Evolutionary conservation across 768 basidiomycete genomes (phyloP).

Genomic region (Tricholoma matsutake): DNA sequence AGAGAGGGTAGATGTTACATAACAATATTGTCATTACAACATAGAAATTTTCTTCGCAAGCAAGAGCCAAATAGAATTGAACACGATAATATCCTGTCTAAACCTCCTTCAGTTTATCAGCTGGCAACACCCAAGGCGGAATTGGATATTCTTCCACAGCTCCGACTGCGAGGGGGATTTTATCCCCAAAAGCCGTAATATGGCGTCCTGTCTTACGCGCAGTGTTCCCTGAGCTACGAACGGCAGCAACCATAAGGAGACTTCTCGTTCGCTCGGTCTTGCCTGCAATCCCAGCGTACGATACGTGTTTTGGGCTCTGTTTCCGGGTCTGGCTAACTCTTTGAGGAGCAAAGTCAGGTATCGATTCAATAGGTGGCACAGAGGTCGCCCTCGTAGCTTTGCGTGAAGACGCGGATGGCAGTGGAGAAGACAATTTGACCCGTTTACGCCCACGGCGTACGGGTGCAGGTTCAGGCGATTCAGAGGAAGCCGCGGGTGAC

Average conservation of each 20-base stretch:
- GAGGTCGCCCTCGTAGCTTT: constrained; percentile 18
- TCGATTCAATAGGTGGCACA: constrained; percentile 25
- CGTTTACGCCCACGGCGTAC: constrained; percentile 14
- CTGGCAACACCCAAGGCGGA: constrained; percentile 46
- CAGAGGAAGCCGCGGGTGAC: not conserved
- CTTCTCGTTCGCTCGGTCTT: constrained; percentile 18
- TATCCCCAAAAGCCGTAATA: constrained; percentile 57
- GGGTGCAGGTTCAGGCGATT: constrained; percentile 2
- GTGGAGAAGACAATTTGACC: constrained; percentile 9
- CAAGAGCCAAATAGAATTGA: not conserved
- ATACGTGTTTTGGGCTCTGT: constrained; percentile 13
- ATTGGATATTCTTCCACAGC: constrained; percentile 54
- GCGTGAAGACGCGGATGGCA: constrained; percentile 6
- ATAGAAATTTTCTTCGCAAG: constrained; percentile 2
- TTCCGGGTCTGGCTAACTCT: constrained; percentile 13
- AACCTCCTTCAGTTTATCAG: constrained; percentile 6
- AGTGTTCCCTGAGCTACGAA: constrained; percentile 43
- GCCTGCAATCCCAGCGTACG: constrained; percentile 15
- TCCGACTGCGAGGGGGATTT: constrained; percentile 44
- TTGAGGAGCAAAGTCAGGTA: constrained; percentile 14
- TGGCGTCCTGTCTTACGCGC: constrained; percentile 51
- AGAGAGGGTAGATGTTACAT: constrained; percentile 10
- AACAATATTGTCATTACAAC: not conserved
- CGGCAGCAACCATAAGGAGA: constrained; percentile 44
- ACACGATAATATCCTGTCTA: constrained; percentile 1